phyloP scores from a whole-genome alignment of 2,329 filamentous ascomycete species.

The Dactylellina cionopaga region DNA sequence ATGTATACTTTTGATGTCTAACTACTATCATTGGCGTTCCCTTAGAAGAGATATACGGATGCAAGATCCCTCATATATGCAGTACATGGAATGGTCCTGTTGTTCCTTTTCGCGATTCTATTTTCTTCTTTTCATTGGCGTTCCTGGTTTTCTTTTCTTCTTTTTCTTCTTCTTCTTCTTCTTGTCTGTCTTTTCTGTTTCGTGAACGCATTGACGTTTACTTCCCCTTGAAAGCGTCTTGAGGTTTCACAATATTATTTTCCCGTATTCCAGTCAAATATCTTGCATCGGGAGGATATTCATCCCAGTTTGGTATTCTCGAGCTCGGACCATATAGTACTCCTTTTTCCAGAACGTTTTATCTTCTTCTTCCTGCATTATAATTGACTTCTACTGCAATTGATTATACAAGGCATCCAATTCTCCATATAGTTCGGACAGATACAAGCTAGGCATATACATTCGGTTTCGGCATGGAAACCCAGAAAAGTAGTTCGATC shows the following conservation, averaged over 20 bases:
- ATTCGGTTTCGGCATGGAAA: background rate
- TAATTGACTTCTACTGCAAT: too few relatives aligned
- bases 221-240: conserved; percentile 1
- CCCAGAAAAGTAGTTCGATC: background rate
- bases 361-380: conserved; percentile 20
- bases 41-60: conserved; percentile 26
- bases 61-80: conserved; percentile 26
- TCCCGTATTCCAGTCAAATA: background rate
- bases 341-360: too few relatives aligned
- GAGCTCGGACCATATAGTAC: too few relatives aligned
- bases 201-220: conserved; percentile 20
- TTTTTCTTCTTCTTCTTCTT: background rate
- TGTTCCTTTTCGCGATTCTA: conserved; percentile 3
- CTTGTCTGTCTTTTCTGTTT: too few relatives aligned
- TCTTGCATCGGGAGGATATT: too few relatives aligned
- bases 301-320: too few relatives aligned
- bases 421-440: background rate
- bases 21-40: conserved; percentile 16
- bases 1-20: conserved; percentile 7
- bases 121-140: conserved; percentile 4
- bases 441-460: conserved; percentile 1
- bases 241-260: conserved; percentile 28
- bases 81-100: background rate
- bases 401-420: too few relatives aligned
- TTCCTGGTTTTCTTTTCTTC: conserved; percentile 9